Evolutionary conservation across 345 rosid species (phyloP).

Genomic region (Euphorbia peplus): DNA sequence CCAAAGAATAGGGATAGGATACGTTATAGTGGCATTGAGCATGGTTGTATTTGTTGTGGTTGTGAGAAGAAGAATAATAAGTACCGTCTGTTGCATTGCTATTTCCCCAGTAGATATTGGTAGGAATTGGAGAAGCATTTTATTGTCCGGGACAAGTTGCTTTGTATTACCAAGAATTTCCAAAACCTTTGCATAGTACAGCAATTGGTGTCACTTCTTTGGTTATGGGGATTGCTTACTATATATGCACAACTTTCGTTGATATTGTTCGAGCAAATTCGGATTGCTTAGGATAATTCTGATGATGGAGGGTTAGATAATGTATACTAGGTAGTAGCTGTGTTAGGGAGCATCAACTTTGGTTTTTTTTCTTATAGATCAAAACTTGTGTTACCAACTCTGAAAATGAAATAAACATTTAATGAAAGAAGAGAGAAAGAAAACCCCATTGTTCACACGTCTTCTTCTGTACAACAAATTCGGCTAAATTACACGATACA

Average conservation of each 20-base stretch:
- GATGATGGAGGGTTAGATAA: no score
- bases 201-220: constrained; percentile 18
- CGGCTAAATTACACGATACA: constrained; percentile 21
- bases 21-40: neutral
- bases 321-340: no score
- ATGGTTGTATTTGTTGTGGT: neutral
- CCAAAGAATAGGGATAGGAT: neutral
- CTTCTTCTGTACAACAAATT: constrained; percentile 33
- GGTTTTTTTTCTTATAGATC: no score
- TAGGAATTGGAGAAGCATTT: constrained; percentile 31
- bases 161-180: no score
- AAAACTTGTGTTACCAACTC: neutral
- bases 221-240: no score
- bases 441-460: neutral
- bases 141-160: no score
- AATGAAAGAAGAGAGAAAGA: constrained; percentile 6
- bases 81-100: no score
- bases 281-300: no score
- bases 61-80: neutral
- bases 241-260: no score
- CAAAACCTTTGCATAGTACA: constrained; percentile 19
- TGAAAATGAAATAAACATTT: constrained; percentile 1
- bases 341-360: no score
- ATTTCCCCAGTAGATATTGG: constrained; percentile 19
- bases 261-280: no score